Conservation (phyloP, 2,329 filamentous ascomycete genomes). For the Stachybotrys chartarum region DNA sequence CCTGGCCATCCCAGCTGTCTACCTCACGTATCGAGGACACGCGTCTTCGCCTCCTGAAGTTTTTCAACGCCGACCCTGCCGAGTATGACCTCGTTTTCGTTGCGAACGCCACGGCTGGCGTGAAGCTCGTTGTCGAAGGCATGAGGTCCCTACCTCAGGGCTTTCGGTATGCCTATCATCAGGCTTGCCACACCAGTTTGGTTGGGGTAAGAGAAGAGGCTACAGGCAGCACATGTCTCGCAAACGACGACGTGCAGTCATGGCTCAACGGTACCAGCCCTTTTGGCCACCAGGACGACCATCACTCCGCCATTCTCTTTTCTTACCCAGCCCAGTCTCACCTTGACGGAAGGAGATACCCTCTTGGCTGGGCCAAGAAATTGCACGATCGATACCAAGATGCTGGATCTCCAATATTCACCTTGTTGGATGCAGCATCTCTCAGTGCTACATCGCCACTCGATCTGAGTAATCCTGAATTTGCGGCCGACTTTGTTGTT, state of each 20-base stretch:
- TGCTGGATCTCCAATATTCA: conserved; percentile 40
- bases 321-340: conserved; percentile 91
- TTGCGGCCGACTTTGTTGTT: conserved; percentile 75
- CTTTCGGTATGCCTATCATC: conserved; percentile 78
- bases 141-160: conserved; percentile 62
- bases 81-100: conserved; percentile 88
- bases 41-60: conserved; percentile 61
- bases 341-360: conserved; percentile 74
- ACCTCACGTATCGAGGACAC: conserved; percentile 69
- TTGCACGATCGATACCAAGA: conserved; percentile 27
- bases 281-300: conserved; percentile 14
- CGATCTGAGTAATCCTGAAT: conserved; percentile 53
- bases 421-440: conserved; percentile 78
- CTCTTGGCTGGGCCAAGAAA: conserved; percentile 57
- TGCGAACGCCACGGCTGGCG: conserved; percentile 82
- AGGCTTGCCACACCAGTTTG: conserved; percentile 79
- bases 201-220: conserved; percentile 75
- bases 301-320: conserved; percentile 40
- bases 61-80: conserved; percentile 75
- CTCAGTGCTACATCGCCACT: conserved; percentile 70
- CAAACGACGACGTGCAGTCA: conserved; percentile 52
- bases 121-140: conserved; percentile 79
- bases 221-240: conserved; percentile 55
- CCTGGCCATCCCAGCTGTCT: conserved; percentile 70
- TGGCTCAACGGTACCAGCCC: conserved; percentile 49